phyloP scores from a whole-genome alignment of 805 yeast genomes.

The Ogataea ramenticola region DNA sequence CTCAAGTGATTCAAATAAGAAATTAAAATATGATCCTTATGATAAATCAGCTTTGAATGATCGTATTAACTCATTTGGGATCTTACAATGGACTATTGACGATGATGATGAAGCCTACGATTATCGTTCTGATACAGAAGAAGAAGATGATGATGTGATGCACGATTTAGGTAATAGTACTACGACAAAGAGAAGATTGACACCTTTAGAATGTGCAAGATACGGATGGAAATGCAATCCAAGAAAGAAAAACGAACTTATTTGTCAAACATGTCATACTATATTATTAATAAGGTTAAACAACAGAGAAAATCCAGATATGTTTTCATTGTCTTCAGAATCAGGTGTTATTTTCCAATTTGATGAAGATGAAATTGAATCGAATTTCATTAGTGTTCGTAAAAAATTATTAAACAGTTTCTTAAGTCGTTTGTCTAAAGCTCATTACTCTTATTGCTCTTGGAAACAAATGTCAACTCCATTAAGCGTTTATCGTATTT shows the following conservation, averaged over 20 bases:
- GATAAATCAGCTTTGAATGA: conserved; percentile 25
- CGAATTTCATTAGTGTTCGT: conserved; percentile 8
- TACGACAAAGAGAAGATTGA: too few relatives aligned
- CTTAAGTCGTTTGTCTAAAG: conserved; percentile 15
- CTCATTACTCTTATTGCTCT: conserved; percentile 23
- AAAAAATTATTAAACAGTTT: conserved; percentile 20
- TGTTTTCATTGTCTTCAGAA: background rate
- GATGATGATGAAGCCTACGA: conserved; percentile 3
- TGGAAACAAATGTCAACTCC: conserved; percentile 10
- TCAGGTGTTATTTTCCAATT: background rate
- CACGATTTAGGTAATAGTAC: background rate
- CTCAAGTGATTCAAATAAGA: too few relatives aligned
- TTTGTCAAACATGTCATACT: conserved; percentile 27
- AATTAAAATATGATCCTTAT: conserved; percentile 10
- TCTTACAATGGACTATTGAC: conserved; percentile 39
- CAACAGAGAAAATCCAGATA: conserved; percentile 5
- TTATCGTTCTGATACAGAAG: background rate
- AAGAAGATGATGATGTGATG: background rate
- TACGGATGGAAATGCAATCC: conserved; percentile 47
- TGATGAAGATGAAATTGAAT: conserved; percentile 17
- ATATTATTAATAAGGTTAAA: conserved; percentile 22
- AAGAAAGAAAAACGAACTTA: conserved; percentile 23
- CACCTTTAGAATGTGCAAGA: conserved; percentile 41
- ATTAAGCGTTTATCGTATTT: conserved; percentile 10
- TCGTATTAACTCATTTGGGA: conserved; percentile 36